A percentile compares a stretch with the other conserved stretches of the same genome.
Conservation (phyloP, 2,329 filamentous ascomycete genomes). For the Stachybotrys echinatus region DNA sequence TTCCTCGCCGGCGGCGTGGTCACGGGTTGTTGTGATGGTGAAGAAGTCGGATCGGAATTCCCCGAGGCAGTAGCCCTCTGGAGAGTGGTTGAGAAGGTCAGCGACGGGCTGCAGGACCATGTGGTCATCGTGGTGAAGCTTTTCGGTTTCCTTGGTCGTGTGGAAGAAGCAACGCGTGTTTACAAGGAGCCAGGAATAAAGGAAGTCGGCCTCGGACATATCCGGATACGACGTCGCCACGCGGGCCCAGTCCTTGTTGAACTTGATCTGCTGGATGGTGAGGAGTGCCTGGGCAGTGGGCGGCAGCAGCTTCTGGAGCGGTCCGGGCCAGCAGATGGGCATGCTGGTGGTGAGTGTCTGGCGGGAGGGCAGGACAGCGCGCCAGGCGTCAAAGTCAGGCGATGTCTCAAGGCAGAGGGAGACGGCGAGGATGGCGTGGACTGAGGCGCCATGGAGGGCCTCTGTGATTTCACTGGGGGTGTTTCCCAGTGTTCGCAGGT, state of each 20-base stretch:
- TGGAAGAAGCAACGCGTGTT: constrained; percentile 62
- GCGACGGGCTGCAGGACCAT: constrained; percentile 68
- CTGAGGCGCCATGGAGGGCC: constrained; percentile 46
- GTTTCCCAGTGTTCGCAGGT: constrained; percentile 60
- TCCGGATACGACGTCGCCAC: constrained; percentile 21
- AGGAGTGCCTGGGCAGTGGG: constrained; percentile 37
- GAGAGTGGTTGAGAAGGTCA: constrained; percentile 62
- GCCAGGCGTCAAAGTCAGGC: constrained; percentile 51
- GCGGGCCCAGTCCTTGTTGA: constrained; percentile 33
- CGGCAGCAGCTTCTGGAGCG: constrained; percentile 40
- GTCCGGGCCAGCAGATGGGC: constrained; percentile 41
- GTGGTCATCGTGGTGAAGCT: constrained; percentile 45
- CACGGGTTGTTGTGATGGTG: constrained; percentile 45
- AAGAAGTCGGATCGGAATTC: constrained; percentile 44
- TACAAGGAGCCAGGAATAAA: constrained; percentile 54
- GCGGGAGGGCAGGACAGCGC: constrained; percentile 59
- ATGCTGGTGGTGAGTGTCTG: constrained; percentile 48
- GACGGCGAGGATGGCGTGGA: constrained; percentile 70
- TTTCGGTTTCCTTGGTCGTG: constrained; percentile 37
- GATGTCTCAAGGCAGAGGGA: constrained; percentile 53
- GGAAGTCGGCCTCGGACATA: constrained; percentile 34
- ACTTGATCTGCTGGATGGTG: constrained; percentile 42
- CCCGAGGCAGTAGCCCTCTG: constrained; percentile 46
- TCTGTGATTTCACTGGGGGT: constrained; percentile 48
- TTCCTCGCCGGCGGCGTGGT: constrained; percentile 55